Conservation (phyloP, 2,329 filamentous ascomycete species). For the Tolypocladium tundrense region DNA sequence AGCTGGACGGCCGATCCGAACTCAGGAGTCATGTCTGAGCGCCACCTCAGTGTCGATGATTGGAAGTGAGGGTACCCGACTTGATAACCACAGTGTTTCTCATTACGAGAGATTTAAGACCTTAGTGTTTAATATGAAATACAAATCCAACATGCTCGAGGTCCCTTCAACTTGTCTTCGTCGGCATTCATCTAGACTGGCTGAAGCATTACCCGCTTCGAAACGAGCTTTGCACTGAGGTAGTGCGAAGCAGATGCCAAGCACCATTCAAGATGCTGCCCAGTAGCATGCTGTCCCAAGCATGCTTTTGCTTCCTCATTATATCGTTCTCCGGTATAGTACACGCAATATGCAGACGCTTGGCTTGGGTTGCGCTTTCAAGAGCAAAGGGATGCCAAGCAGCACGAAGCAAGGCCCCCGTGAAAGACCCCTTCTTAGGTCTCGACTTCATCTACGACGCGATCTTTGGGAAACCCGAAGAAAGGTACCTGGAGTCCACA, state of each 20-base stretch:
- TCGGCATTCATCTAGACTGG: background rate
- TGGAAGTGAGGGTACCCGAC: background rate
- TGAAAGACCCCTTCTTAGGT: conserved; percentile 21
- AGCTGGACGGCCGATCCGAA: background rate
- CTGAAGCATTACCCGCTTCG: background rate
- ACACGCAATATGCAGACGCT: conserved; percentile 4
- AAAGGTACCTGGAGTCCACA: conserved; percentile 17
- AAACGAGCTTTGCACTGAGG: background rate
- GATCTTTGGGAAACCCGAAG: conserved; percentile 14
- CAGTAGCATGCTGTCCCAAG: background rate
- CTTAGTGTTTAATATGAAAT: background rate
- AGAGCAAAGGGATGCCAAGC: conserved; percentile 12
- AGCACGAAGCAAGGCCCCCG: conserved; percentile 10
- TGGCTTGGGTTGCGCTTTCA: conserved; percentile 9
- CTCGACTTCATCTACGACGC: conserved; percentile 23
- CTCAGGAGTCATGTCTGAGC: background rate
- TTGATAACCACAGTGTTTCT: background rate
- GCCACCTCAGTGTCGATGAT: background rate
- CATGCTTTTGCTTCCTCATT: conserved; percentile 5
- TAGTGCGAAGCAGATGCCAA: background rate
- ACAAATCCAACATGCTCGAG: background rate
- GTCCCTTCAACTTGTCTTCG: background rate
- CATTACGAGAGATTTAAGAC: background rate
- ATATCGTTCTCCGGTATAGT: conserved; percentile 8
- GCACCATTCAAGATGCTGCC: background rate